Conservation (phyloP, 257 asterid genomes). For the Ocimum tenuiflorum region DNA sequence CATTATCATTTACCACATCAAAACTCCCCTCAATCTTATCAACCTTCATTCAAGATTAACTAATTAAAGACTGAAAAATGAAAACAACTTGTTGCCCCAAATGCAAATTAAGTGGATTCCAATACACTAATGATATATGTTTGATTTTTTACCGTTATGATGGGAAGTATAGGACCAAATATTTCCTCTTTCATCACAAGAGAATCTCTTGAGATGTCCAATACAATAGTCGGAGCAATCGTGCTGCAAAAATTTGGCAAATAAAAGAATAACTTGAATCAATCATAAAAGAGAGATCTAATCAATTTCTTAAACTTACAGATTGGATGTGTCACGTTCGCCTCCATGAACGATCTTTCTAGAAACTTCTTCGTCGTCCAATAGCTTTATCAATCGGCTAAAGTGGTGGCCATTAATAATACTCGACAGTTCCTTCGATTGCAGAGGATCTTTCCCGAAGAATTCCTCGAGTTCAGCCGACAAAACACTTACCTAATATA, state of each 20-base stretch:
- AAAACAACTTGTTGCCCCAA: too few relatives aligned
- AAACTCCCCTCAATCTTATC: conserved; percentile 54
- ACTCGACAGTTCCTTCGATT: conserved; percentile 60
- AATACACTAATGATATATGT: too few relatives aligned
- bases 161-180: conserved; percentile 91
- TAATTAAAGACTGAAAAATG: too few relatives aligned
- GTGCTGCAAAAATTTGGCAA: conserved; percentile 37
- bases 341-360: conserved; percentile 77
- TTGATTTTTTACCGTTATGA: conserved; percentile 46
- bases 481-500: conserved; percentile 51
- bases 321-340: conserved; percentile 46
- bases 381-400: conserved; percentile 42
- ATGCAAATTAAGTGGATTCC: too few relatives aligned
- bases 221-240: conserved; percentile 70
- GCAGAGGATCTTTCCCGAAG: conserved; percentile 67
- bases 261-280: too few relatives aligned
- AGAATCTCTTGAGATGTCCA: conserved; percentile 65
- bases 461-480: conserved; percentile 54
- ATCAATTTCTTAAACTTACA: conserved; percentile 43
- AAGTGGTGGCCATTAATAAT: conserved; percentile 69
- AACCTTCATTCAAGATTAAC: conserved; percentile 36
- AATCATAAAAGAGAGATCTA: background rate
- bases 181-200: conserved; percentile 79
- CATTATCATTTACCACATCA: conserved; percentile 44
- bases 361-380: conserved; percentile 49